These are phyloP conservation scores for Marvania coccoides DNA, from an alignment of 139 green algal species.

Conservation along the genomic window DNA sequence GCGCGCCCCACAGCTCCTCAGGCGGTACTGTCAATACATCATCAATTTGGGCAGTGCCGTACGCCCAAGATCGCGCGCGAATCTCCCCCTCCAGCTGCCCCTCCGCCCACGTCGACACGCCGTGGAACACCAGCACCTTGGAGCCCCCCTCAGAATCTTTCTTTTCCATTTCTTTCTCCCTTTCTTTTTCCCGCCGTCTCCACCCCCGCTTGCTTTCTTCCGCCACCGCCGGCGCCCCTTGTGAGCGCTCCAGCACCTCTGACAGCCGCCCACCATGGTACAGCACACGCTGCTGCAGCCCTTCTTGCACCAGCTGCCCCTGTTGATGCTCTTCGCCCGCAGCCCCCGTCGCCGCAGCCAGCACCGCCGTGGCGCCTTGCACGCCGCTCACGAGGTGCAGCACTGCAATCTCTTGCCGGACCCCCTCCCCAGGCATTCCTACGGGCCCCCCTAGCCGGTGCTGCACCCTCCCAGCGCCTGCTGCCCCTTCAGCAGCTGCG, in stretches of 20 bases:
- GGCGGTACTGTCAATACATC: constrained; percentile 1
- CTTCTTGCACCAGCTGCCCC: not conserved
- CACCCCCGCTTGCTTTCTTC: not conserved
- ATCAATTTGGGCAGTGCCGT: not conserved
- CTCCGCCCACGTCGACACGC: constrained; percentile 24
- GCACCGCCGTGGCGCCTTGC: not conserved
- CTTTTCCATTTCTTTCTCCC: not conserved
- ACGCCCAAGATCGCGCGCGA: constrained; percentile 9
- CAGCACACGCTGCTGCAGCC: not conserved
- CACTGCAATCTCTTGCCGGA: constrained; percentile 12
- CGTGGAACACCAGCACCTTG: constrained; percentile 27
- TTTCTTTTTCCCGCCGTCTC: not conserved
- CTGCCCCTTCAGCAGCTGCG: not conserved
- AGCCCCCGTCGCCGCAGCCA: not conserved
- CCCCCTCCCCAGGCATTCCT: constrained; percentile 30
- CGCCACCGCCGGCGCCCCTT: not conserved
- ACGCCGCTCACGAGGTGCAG: constrained; percentile 12
- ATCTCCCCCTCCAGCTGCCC: constrained; percentile 40
- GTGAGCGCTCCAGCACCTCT: constrained; percentile 2
- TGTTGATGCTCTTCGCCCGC: too few relatives aligned
- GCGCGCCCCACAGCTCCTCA: constrained; percentile 3
- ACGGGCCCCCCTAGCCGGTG: constrained; percentile 42
- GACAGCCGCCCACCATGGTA: not conserved
- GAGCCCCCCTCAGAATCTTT: not conserved
- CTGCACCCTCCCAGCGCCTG: not conserved